Base-by-base conservation (phyloP, 805 yeast genomes). In the Candida berthetii region DNA sequence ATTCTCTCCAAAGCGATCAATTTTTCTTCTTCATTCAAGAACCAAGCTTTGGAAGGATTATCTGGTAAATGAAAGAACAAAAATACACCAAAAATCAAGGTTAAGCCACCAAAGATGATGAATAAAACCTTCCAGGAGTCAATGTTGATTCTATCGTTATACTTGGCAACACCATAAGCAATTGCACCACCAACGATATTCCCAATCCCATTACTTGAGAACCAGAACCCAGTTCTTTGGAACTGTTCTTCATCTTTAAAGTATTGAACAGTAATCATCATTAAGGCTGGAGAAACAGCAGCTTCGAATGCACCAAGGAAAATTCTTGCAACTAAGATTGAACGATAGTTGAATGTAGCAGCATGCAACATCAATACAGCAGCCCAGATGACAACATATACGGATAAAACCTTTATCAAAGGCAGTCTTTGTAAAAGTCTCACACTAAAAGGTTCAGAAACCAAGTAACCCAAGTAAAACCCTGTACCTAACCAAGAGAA, bases 121-220 rank as follows among this genome's bases (percentile, higher is more conserved):
- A 67, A 80, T 3, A 76, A 52, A 13, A 71, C 48, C 50, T 69
- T 73, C 85, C 85, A 80, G 3, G 76, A 58, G 3, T 51, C 62
- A 5, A 73, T 50, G 28, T 61, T 42, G 14, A 29, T 29, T 7
- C 40, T 33, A 15, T 55, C 59, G 7, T 48, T 54, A 50, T 69
- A 57, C 1, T 38, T 39, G 44, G 64, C 55, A 37, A 70, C 49
- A 3, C 74, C 78, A 48, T 72, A 75, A 1, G 78, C 74, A 39
- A 75, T 71, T 11, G 65, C 64, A 14, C 68, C 68, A 14, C 79
- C 79, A 7, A 72, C 28, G 2, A 73, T 53, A 4, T 67, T 52
- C 13, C 78, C 78, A 18, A 67, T 48, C 8, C 77, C 77, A 24
- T 68, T 58, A 37, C 50, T 50, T 4, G 66, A 65, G 44, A 69